phyloP scores from a whole-genome alignment of 257 asterid genomes.

The Solanum rostratum region DNA sequence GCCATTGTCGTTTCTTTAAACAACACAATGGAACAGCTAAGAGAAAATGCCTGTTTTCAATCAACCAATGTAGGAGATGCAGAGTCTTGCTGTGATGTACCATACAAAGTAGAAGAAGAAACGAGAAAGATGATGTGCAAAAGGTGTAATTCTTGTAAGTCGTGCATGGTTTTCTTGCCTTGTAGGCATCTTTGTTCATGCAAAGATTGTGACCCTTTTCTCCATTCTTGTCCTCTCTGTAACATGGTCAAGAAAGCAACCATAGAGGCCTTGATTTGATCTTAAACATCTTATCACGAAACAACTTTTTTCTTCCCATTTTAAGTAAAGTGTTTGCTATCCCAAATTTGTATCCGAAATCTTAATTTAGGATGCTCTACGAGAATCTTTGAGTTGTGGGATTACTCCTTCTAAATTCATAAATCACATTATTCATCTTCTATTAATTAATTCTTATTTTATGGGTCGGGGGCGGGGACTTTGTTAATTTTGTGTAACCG shows the following conservation, averaged over 20 bases:
- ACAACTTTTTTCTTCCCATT: no score
- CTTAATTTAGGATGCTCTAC: not conserved
- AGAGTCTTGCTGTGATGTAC: slow-evolving; percentile 38
- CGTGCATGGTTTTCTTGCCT: slow-evolving; percentile 59
- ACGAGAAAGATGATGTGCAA: slow-evolving; percentile 33
- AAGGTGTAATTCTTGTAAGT: slow-evolving; percentile 32
- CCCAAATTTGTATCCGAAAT: not conserved
- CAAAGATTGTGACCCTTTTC: slow-evolving; percentile 41
- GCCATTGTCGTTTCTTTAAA: slow-evolving; percentile 32
- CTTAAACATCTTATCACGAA: no score
- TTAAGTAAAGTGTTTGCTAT: not conserved
- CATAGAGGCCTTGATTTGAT: slow-evolving; percentile 41
- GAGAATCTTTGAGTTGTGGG: not conserved
- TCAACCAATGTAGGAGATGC: slow-evolving; percentile 40
- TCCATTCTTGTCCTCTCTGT: slow-evolving; percentile 66
- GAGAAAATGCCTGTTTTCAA: slow-evolving; percentile 13
- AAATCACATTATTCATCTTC: not conserved
- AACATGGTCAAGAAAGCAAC: slow-evolving; percentile 33
- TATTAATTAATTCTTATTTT: not conserved
- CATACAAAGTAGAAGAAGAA: not conserved
- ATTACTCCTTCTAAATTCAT: not conserved
- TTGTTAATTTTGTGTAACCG: not conserved
- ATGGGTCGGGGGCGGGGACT: not conserved
- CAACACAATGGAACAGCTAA: slow-evolving; percentile 41
- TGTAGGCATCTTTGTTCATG: slow-evolving; percentile 81